Base-by-base conservation (phyloP, 225 moss, liverwort and hornwort genomes). In the Sphagnum tenellum region DNA sequence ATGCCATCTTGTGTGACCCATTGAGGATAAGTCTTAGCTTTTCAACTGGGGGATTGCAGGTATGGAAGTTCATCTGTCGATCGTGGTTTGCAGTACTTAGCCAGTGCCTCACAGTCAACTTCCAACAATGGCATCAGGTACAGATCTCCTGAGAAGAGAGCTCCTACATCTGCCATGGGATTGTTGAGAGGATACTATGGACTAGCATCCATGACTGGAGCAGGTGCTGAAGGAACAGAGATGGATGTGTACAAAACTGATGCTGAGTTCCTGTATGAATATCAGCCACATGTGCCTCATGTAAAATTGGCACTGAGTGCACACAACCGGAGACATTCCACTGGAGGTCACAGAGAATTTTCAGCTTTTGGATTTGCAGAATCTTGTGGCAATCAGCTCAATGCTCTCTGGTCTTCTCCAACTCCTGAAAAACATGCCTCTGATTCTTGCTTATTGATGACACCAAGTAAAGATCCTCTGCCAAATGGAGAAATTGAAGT, bases 151-250 rank as follows among this genome's bases (percentile, higher is more conserved):
- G 89, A 85, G 64, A 88, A 81, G 63, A 71, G 76, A 67, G 77
- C 82, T 53, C 66, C 84, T 54, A 78, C 87, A 69, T 83, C 90
- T 59, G 92, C 83, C 51, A 92, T 96, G 85, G 96, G 85, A 52
- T 81, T 92, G 50, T 74, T 96, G 73, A 85, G 88, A 64, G 89
- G 85, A 46, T 96, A 92, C 63, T 96, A 96, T 68, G 88, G 87
- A 12, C 74, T 96, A 45, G 68, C 85, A 55, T 77, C 88, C 7
- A 68, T 70, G 12, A 69, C 78, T 45, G 71, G 69, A 76, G 74
- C 68, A 66, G 79, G 75, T 64, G 62, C 66, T 47, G 94, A 91
- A 73, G 92, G 88, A 53, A 81, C 77, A 73, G 89, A 90, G 71
- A 96, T 96, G 92, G 81, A 88, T 44, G 85, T 85, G 14, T 78